Conservation (phyloP, 2,329 filamentous ascomycete genomes). For the Stachybotrys chartarum region DNA sequence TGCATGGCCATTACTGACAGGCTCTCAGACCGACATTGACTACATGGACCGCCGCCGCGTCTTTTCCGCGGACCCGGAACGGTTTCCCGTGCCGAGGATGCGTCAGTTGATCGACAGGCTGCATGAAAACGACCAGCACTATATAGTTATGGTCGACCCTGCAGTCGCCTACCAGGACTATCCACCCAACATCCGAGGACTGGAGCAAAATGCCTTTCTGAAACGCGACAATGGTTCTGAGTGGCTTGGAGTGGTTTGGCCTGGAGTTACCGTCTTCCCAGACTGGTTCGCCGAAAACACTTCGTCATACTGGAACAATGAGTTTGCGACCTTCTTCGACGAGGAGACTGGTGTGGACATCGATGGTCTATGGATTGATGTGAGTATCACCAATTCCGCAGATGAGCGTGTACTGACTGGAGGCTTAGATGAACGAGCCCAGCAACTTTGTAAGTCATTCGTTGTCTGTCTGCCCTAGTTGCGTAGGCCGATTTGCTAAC, state of each 20-base stretch:
- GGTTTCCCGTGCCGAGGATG: constrained; percentile 56
- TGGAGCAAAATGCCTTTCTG: constrained; percentile 40
- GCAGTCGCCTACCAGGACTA: constrained; percentile 48
- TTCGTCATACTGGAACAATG: constrained; percentile 60
- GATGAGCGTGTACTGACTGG: not conserved
- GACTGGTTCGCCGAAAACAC: constrained; percentile 69
- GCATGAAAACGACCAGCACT: constrained; percentile 59
- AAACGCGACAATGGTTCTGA: constrained; percentile 46
- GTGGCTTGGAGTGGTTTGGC: constrained; percentile 67
- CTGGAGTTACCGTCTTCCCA: constrained; percentile 63
- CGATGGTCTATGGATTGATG: constrained; percentile 70
- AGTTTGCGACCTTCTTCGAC: constrained; percentile 61
- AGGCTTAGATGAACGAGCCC: constrained; percentile 40
- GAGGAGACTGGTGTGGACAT: constrained; percentile 61
- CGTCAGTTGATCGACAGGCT: constrained; percentile 60
- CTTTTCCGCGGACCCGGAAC: constrained; percentile 62
- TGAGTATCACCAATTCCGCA: not conserved
- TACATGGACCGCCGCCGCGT: constrained; percentile 53
- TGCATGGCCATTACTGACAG: not conserved
- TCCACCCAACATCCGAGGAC: constrained; percentile 30
- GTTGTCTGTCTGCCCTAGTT: constrained; percentile 3
- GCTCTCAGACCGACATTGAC: constrained; percentile 49
- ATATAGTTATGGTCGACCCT: constrained; percentile 74
- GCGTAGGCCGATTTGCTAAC: not conserved
- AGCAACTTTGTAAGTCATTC: constrained; percentile 32